A percentile compares a stretch with the other conserved stretches of the same genome.
phyloP scores from a whole-genome alignment of 768 basidiomycete species.

The Lactarius deliciosus region DNA sequence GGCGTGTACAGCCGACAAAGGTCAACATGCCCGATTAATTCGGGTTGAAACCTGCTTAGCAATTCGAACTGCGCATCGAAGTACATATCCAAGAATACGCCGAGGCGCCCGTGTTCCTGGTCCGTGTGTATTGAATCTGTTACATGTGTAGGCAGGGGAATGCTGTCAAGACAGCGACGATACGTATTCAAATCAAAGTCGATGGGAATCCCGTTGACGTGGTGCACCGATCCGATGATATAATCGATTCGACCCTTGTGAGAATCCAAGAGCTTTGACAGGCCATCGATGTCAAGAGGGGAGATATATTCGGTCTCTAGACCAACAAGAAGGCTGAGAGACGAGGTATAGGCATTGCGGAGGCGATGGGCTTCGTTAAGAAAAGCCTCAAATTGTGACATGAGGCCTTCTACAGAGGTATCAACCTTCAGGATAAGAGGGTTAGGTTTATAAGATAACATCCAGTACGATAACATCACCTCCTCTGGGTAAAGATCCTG shows the following conservation, averaged over 20 bases:
- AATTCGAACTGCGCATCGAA: conserved; percentile 84
- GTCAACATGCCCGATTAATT: conserved; percentile 92
- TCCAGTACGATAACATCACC: conserved; percentile 45
- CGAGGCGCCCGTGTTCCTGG: conserved; percentile 38
- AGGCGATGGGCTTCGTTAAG: conserved; percentile 78
- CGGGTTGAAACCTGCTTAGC: conserved; percentile 70
- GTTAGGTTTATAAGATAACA: neutral
- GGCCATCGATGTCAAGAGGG: conserved; percentile 54
- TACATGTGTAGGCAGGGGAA: conserved; percentile 32
- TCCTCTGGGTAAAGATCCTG: conserved; percentile 95
- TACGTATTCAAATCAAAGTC: conserved; percentile 84
- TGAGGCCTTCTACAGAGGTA: conserved; percentile 51
- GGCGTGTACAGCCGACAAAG: conserved; percentile 87
- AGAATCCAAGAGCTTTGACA: conserved; percentile 51
- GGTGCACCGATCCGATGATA: conserved; percentile 91
- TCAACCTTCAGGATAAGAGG: conserved; percentile 47
- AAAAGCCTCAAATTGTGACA: conserved; percentile 68
- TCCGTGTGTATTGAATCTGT: conserved; percentile 34
- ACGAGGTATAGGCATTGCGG: conserved; percentile 55
- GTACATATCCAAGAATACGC: conserved; percentile 61
- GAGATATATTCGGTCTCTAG: conserved; percentile 93
- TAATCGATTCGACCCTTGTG: conserved; percentile 68
- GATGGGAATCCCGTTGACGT: conserved; percentile 84
- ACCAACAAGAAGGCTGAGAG: conserved; percentile 80
- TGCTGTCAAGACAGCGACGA: conserved; percentile 53